A percentile compares a stretch with the other conserved stretches of the same genome.
These are phyloP conservation scores for Cornus controversa DNA, from an alignment of 148 eudicot genomes.

Conservation along the genomic window DNA sequence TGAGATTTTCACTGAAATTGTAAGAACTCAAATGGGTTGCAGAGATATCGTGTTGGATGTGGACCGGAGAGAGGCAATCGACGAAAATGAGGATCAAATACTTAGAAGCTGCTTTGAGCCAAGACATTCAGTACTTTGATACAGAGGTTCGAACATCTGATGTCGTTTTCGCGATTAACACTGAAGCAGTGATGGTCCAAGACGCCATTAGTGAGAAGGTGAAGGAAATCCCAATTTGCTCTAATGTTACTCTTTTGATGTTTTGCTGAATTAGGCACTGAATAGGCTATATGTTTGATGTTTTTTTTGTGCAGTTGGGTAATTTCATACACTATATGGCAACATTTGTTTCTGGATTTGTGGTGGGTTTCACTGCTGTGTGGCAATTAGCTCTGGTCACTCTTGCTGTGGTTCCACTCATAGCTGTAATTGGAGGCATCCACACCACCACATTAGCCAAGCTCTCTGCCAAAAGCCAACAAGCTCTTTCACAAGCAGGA, in stretches of 20 bases:
- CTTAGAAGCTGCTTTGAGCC: conserved; percentile 90
- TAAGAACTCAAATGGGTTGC: conserved; percentile 15
- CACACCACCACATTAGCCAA: conserved; percentile 69
- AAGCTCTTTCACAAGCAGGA: conserved; percentile 89
- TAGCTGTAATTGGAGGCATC: conserved; percentile 86
- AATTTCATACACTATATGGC: conserved; percentile 98
- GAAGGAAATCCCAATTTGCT: background rate
- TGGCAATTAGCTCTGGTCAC: conserved; percentile 97
- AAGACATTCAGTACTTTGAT: conserved; percentile 89
- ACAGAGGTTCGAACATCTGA: conserved; percentile 94
- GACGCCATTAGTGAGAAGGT: conserved; percentile 99
- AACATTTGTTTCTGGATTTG: conserved; percentile 91
- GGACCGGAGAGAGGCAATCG: conserved; percentile 98
- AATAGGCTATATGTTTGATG: background rate
- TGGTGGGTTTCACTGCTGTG: conserved; percentile 97
- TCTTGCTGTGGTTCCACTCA: conserved; percentile 88
- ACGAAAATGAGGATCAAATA: conserved; percentile 95
- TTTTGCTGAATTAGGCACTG: background rate
- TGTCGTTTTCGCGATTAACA: conserved; percentile 90
- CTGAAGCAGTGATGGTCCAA: conserved; percentile 96
- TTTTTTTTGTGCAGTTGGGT: conserved; percentile 70
- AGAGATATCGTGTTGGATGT: conserved; percentile 99
- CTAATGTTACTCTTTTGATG: background rate
- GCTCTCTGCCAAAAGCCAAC: conserved; percentile 83
- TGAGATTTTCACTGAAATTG: background rate